These are phyloP conservation scores for Halophytophthora polymorphica DNA, from an alignment of 352 stramenopile species.

Conservation along the genomic window DNA sequence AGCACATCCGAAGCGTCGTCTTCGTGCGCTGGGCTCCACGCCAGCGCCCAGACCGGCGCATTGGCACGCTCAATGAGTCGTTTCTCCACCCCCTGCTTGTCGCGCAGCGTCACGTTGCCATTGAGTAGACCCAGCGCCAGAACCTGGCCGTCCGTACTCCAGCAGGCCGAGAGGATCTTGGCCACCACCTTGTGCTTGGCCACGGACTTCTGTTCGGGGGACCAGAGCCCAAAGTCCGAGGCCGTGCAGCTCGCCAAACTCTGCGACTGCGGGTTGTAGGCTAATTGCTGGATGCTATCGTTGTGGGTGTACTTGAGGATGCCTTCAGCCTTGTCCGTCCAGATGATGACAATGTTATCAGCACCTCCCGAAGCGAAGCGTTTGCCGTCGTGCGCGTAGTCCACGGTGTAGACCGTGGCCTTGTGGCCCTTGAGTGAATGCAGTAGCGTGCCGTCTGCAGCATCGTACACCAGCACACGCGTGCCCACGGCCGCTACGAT, in stretches of 20 bases:
- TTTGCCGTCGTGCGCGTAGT: constrained; percentile 90
- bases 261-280: constrained; percentile 91
- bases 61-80: constrained; percentile 80
- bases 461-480: constrained; percentile 92
- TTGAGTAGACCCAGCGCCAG: constrained; percentile 92
- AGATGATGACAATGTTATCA: constrained; percentile 97
- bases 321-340: constrained; percentile 91
- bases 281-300: constrained; percentile 90
- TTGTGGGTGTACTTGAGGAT: constrained; percentile 97
- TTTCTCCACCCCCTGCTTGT: constrained; percentile 91
- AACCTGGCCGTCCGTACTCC: constrained; percentile 90
- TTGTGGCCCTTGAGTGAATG: constrained; percentile 92
- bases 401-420: constrained; percentile 90
- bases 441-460: constrained; percentile 84
- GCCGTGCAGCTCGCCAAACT: constrained; percentile 92
- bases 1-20: constrained; percentile 81
- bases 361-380: constrained; percentile 91
- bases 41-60: constrained; percentile 85
- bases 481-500: constrained; percentile 90
- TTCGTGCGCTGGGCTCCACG: constrained; percentile 79
- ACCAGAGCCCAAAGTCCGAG: constrained; percentile 94
- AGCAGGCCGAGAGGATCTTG: constrained; percentile 91
- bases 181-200: constrained; percentile 93
- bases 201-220: constrained; percentile 91
- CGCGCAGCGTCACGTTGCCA: constrained; percentile 88